Base-by-base conservation (phyloP, 1,284 basidiomycete species). In the Cutaneotrichosporon cyanovorans region DNA sequence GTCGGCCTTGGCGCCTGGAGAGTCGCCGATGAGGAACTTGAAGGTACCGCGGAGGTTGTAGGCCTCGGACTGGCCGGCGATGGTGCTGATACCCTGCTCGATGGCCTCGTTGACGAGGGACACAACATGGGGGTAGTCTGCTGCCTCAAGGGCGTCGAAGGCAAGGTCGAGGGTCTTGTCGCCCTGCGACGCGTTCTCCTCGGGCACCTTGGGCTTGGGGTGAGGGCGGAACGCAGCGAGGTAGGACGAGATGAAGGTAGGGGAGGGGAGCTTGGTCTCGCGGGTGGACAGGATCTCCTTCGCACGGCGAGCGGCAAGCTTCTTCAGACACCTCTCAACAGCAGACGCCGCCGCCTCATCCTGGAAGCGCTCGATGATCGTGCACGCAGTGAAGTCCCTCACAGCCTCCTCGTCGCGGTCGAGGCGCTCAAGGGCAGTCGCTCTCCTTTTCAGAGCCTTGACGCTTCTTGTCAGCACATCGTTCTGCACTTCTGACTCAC, bases 21-120 rank as follows among this genome's bases (percentile, higher is more conserved):
- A 80, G 59, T 96, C 85, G 45, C 84, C 85, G 52, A 85, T 84
- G 50, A 98, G 77, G 79, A 97, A 98, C 83, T 89, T 87, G 83
- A 92, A 96, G 2, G 93, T 98, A 45, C 91, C 95, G 41, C 91
- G 81, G 58, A 98, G 76, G 76, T 97, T 97, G 63, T 87, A 76
- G 0, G 91, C 93, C 65, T 91, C 85, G 1, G 92, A 89, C 60
- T 84, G 80, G 53, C 84, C 83, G 28, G 74, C 73, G 51, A 83
- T 78, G 75, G 77, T 83, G 40, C 85, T 87, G 57, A 96, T 78
- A 12, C 85, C 89, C 66, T 96, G 89, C 40, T 85, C 84, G 42
- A 97, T 74, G 4, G 91, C 80, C 69, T 95, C 92, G 64, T 86
- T 85, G 60, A 86, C 79, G 34, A 95, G 74, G 2, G 81, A 78